Evolutionary conservation across 2,329 filamentous ascomycete genomes (phyloP), one percentile per base, ranked within the genome.

Genomic region (Talaromyces albobiverticillius): DNA sequence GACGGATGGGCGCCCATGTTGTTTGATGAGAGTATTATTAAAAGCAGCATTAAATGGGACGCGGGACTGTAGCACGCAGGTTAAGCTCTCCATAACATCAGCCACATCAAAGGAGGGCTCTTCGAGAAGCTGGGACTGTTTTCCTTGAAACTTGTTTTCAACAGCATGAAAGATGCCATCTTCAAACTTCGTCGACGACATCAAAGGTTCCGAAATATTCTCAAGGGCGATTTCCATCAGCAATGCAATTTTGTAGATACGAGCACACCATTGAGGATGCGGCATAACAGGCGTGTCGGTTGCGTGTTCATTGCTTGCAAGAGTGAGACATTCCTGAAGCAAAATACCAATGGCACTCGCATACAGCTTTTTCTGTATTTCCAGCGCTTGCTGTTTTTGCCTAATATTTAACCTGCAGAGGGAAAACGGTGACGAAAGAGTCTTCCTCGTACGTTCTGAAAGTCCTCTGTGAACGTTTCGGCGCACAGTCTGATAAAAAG

Each of bases 1-100:
- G 36, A 77, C 76, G 4, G 88, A 84, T 0, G 94, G 94, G 20
- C 86, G 86, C 7, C 93, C 92, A 66, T 93, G 87, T 50, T 83
- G 72, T 25, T 70, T 70, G 3, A 86, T 81, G 3, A 88, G 71
- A 1, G 69, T 66, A 38, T 76, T 74, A 56, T 87, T 85, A 34
- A 79, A 77, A 8, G 70, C 64, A 2, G 81, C 73, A 63, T 96
- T 89, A 13, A 79, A 76, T 0, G 89, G 88, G 3, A 97, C 74
- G 14, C 86, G 82, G 7, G 79, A 71, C 46, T 84, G 76, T 5
- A 97, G 82, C 18, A 97, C 83, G 38, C 80, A 75, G 46, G 68
- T 61, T 11, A 77, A 62, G 40, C 64, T 66, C 25, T 73, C 62
- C 23, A 74, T 65, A 22, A 71, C 58, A 43, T 53, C 49, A 31